Evolutionary conservation across 805 yeast species (phyloP), one percentile per base, ranked within the genome.

Genomic region (Starmerella potacharoeniae): DNA sequence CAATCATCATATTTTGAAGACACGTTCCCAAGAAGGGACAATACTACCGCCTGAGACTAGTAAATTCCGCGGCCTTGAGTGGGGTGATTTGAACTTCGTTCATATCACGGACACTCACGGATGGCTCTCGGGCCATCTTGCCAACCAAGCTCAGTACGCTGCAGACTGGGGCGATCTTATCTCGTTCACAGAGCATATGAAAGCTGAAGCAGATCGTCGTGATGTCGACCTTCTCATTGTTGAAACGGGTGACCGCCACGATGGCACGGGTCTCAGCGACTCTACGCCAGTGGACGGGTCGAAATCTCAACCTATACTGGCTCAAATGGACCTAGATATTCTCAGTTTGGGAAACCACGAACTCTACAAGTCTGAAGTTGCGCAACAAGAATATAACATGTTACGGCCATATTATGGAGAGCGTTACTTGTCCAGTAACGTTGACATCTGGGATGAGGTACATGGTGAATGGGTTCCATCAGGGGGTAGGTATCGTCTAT

Each of bases 91-190:
- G 44, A 90, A 91, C 70, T 84, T 91, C 61, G 65, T 89, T 28
- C 96, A 89, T 64, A 88, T 97, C 0, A 91, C 97, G 0, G 97
- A 91, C 64, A 89, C 96, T 1, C 97, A 91, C 67, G 96, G 73
- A 22, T 90, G 97, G 97, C 78, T 83, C 58, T 16, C 53, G 5
- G 58, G 58, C 16, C 60, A 53, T 41, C 49, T 53, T n/a, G 34
- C 53, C 14, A 47, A 51, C 31, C 57, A 56, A 33, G 56, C 49
- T 16, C 80, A 79, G 55, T 91, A 82, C 67, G 77, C 83, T 40
- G 93, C 86, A 5, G 86, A 90, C 66, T 91, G 96, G 96, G 97
- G 97, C 9, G 95, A 91, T 64, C 86, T 84, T 57, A 65, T 85
- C 3, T 81, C 90, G 0, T 90, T 91, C 65, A 71, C 80, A 0